A percentile compares a stretch with the other conserved stretches of the same genome.
Evolutionary conservation across 1,284 basidiomycete species (phyloP).

Genomic region (Porogramme epimiltina): DNA sequence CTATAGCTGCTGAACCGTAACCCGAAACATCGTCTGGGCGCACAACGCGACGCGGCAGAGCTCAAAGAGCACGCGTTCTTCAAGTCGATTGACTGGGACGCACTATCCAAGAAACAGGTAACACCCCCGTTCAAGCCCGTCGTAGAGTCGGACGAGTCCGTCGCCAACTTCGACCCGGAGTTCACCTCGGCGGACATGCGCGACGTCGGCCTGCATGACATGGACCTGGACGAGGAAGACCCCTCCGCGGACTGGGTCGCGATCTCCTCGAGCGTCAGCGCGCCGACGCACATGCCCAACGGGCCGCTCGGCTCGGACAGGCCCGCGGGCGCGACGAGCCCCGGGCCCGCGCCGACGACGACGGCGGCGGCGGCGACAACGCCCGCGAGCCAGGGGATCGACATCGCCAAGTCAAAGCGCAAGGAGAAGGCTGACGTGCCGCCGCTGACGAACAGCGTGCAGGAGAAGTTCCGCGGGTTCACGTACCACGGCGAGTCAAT

Average conservation of each 20-base stretch:
- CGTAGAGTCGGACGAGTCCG: slow-evolving; percentile 97
- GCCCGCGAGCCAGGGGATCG: slow-evolving; percentile 48
- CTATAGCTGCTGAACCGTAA: slow-evolving; percentile 93
- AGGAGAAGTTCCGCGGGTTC: slow-evolving; percentile 94
- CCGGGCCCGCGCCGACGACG: slow-evolving; percentile 10
- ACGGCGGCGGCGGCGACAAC: slow-evolving; percentile 36
- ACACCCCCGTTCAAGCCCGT: slow-evolving; percentile 98
- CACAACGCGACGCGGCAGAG: slow-evolving; percentile 88
- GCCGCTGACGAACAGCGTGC: slow-evolving; percentile 84
- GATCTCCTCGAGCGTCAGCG: slow-evolving; percentile 42
- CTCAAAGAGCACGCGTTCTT: slow-evolving; percentile 98
- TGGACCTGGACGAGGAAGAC: slow-evolving; percentile 72
- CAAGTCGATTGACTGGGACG: slow-evolving; percentile 87
- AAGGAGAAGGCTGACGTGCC: slow-evolving; percentile 44
- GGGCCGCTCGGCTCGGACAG: slow-evolving; percentile 73
- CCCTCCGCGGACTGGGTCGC: slow-evolving; percentile 71
- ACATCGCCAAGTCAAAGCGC: slow-evolving; percentile 53
- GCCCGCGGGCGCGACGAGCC: slow-evolving; percentile 18
- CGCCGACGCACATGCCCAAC: slow-evolving; percentile 60
- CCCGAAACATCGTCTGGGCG: slow-evolving; percentile 94
- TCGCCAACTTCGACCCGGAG: slow-evolving; percentile 97
- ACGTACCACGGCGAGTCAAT: slow-evolving; percentile 83
- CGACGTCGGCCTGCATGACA: slow-evolving; percentile 61
- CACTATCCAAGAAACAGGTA: slow-evolving; percentile 86
- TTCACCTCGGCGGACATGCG: slow-evolving; percentile 89